Percentiles rank a stretch among this genome's conserved stretches.
Conservation (phyloP, 805 yeast genomes). For the Candida mattraensis region DNA sequence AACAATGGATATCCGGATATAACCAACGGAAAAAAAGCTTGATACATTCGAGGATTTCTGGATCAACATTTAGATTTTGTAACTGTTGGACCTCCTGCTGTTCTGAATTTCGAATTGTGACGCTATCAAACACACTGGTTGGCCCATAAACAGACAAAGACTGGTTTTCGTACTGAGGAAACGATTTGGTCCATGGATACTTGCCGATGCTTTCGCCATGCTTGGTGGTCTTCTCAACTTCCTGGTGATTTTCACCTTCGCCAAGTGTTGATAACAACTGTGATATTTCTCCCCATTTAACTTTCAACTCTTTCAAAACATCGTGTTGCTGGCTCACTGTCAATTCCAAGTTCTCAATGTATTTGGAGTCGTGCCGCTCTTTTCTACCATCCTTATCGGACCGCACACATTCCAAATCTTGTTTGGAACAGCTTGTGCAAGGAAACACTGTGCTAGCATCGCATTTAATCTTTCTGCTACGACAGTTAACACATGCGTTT, state of each 20-base stretch:
- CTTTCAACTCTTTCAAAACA: conserved; percentile 1
- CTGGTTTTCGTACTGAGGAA: conserved; percentile 15
- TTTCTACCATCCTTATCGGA: conserved; percentile 17
- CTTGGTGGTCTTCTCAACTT: not conserved
- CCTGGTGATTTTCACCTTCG: not conserved
- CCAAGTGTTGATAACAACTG: not conserved
- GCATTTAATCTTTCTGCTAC: conserved; percentile 24
- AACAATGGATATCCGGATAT: conserved; percentile 63
- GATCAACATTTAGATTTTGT: conserved; percentile 34
- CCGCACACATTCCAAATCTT: conserved; percentile 11
- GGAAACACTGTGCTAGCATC: conserved; percentile 13
- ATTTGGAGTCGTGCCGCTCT: conserved; percentile 16
- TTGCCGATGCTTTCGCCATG: conserved; percentile 2
- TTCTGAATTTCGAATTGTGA: conserved; percentile 9
- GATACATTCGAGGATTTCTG: conserved; percentile 17
- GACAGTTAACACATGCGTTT: conserved; percentile 23
- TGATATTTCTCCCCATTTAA: conserved; percentile 1
- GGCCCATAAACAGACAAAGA: conserved; percentile 23
- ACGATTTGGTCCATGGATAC: conserved; percentile 22
- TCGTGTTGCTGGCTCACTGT: conserved; percentile 1
- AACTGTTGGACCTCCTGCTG: conserved; percentile 16
- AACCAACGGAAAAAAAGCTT: conserved; percentile 55
- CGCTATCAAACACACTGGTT: conserved; percentile 37
- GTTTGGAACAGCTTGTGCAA: conserved; percentile 21
- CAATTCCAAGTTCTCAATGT: conserved; percentile 8